Evolutionary conservation across 352 stramenopile genomes (phyloP), one percentile per base, ranked within the genome.

Genomic region (Pythium folliculosum): DNA sequence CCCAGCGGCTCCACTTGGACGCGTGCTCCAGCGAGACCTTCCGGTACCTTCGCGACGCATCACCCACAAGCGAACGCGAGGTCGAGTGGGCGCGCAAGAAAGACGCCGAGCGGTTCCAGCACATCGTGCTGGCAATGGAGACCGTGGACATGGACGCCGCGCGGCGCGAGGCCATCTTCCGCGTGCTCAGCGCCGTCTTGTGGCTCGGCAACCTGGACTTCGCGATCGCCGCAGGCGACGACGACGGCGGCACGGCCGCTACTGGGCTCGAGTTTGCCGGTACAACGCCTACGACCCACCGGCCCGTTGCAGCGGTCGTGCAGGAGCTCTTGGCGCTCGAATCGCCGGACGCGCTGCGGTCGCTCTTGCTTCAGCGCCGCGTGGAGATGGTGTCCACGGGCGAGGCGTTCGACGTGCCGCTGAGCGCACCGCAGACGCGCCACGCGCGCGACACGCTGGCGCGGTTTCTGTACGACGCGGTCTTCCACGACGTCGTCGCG

Each of bases 151-250:
- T 92, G 21, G 63, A 75, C 3, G 40, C 66, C 21, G 61, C 74
- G 32, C 63, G 82, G 30, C 83, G 86, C 35, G 76, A 80, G 40
- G 40, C 73, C 12, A 75, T 94, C 52, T 91, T 92, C 56, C 72
- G 74, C 32, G 62, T 89, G 19, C 63, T 94, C 17, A 89, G 82
- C 63, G 83, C 85, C 16, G 76, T 91, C 22, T 63, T 94, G 5
- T 91, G 84, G 82, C 71, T 94, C 12, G 83, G 83, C 16, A 94
- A 94, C 44, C 63, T 94, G 30, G 67, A 77, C 3, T 84, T 94
- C 49, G 55, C 75, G 23, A 69, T 69, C 43, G 57, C 57, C n/a
- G 50, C 38, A 7, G 19, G 43, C 43, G 43, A 23, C 6, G 16
- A 22, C 43, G 27, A 32, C 27, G 27, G 27, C 27, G 27, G 27